Evolutionary conservation across 2,329 filamentous ascomycete genomes (phyloP).

Genomic region (Cadophora malorum): DNA sequence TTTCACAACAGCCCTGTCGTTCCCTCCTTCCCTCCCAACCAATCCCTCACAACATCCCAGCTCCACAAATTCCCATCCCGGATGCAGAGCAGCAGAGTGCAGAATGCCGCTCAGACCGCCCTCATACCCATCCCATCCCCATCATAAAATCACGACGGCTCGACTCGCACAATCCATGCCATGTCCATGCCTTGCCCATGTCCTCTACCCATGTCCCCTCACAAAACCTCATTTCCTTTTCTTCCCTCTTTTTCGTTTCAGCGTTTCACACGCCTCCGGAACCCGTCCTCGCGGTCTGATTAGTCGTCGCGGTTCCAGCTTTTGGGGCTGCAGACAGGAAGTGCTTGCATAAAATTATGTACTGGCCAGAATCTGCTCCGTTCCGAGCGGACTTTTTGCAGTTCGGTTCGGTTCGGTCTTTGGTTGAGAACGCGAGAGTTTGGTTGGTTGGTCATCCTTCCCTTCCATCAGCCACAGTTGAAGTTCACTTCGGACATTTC

Average conservation of each 20-base stretch:
- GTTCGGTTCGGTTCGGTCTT: background rate
- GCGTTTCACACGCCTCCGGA: background rate
- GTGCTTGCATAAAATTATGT: constrained; percentile 15
- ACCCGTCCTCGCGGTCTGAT: background rate
- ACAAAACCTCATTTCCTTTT: background rate
- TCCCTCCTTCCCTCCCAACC: background rate
- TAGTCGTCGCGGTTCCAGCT: background rate
- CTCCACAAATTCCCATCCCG: background rate
- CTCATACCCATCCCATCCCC: constrained; percentile 10
- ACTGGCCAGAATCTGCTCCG: constrained; percentile 5
- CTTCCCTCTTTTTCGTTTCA: background rate
- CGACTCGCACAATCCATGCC: constrained; percentile 19
- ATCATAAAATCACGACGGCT: background rate
- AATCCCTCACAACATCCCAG: background rate
- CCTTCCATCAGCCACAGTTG: background rate
- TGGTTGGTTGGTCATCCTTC: constrained; percentile 4
- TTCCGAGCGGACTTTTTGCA: background rate
- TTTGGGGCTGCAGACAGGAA: background rate
- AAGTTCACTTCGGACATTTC: background rate
- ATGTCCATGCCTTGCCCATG: background rate
- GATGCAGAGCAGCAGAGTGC: background rate
- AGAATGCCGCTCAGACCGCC: constrained; percentile 6
- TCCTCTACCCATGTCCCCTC: background rate
- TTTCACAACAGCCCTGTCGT: background rate
- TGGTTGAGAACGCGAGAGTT: background rate